Conservation (phyloP, 257 asterid genomes). For the Catharanthus roseus region DNA sequence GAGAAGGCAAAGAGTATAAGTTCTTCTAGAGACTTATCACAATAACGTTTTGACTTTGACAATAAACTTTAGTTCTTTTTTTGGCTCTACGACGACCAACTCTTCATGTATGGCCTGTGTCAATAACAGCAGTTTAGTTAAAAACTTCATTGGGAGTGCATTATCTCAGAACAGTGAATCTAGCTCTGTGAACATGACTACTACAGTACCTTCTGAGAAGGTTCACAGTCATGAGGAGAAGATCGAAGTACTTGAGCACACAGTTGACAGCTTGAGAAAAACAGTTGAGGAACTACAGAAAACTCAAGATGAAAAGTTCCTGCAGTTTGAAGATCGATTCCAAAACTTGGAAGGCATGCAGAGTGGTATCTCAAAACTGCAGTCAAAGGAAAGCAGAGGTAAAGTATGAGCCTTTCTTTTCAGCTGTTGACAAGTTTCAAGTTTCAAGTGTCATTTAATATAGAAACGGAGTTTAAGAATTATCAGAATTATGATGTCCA, state of each 20-base stretch:
- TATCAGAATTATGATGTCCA: not conserved
- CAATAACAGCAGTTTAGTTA: not conserved
- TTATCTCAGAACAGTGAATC: not conserved
- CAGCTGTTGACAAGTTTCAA: not conserved
- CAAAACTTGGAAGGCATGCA: constrained; percentile 16
- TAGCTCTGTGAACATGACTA: constrained; percentile 10
- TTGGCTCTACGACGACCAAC: not conserved
- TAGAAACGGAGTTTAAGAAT: not conserved
- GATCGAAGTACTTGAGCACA: constrained; percentile 21
- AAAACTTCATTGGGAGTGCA: not conserved
- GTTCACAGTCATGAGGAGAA: constrained; percentile 21
- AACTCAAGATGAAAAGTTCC: constrained; percentile 19
- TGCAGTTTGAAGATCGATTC: constrained; percentile 22
- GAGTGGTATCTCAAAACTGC: constrained; percentile 4
- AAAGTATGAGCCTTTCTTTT: not conserved
- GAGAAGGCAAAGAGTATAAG: not conserved
- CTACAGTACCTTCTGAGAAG: constrained; percentile 8
- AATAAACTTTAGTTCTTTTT: not conserved
- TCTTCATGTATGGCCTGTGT: not conserved
- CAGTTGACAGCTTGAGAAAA: constrained; percentile 19
- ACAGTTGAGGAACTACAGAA: constrained; percentile 19
- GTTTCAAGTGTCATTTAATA: not conserved
- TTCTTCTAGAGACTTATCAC: not conserved
- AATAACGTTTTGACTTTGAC: not conserved
- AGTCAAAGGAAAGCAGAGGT: constrained; percentile 18